Evolutionary conservation across 2,329 filamentous ascomycete species (phyloP).

Genomic region (Exutisphaerella laricina): DNA sequence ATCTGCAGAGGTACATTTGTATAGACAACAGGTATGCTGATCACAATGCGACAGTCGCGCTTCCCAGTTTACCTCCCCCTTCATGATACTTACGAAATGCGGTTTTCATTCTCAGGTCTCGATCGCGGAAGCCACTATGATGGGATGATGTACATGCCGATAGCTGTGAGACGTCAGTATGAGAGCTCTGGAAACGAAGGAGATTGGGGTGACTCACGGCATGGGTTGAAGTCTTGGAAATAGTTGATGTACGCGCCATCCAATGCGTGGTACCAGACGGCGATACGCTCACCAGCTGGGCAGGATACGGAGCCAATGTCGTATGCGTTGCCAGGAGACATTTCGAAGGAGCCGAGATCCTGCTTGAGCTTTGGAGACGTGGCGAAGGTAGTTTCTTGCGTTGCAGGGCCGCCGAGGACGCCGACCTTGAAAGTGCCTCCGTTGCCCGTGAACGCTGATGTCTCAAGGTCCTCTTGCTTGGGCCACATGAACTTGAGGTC

Average conservation of each 20-base stretch:
- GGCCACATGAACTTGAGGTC: constrained; percentile 63
- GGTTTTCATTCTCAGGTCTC: no score
- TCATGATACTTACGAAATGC: no score
- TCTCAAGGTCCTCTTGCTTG: constrained; percentile 50
- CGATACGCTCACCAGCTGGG: constrained; percentile 15
- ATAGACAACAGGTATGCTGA: no score
- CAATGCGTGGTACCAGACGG: constrained; percentile 13
- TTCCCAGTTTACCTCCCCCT: no score
- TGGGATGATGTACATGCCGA: no score
- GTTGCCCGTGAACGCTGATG: constrained; percentile 51
- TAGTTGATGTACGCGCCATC: constrained; percentile 14
- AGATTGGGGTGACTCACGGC: no score
- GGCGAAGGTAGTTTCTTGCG: constrained; percentile 47
- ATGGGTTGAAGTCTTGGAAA: constrained; percentile 21
- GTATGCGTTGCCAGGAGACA: constrained; percentile 16
- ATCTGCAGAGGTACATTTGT: no score
- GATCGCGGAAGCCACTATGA: no score
- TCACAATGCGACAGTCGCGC: no score
- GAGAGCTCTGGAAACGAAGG: no score
- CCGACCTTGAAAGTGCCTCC: constrained; percentile 19
- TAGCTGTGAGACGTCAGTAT: no score
- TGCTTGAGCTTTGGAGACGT: constrained; percentile 26
- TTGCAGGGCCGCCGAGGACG: constrained; percentile 45
- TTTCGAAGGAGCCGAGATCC: constrained; percentile 9
- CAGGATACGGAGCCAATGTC: constrained; percentile 16